Conservation (phyloP, 331 rosid species). For the Pyracantha coccinea region DNA sequence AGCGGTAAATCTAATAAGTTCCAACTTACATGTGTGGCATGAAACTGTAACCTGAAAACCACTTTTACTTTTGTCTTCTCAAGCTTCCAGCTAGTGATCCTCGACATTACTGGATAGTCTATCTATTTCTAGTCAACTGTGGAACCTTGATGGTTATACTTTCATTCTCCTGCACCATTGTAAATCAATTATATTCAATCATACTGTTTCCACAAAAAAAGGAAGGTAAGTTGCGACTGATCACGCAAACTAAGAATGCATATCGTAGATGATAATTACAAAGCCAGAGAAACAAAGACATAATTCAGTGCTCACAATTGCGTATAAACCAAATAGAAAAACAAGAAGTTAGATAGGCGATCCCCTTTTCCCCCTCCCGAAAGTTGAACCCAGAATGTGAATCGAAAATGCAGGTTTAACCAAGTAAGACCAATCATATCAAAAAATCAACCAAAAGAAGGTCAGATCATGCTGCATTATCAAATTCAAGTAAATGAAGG, state of each 20-base stretch:
- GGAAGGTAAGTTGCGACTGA: background rate
- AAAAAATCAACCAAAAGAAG: background rate
- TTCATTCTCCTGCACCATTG: conserved; percentile 19
- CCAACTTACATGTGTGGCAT: conserved; percentile 90
- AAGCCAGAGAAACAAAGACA: background rate
- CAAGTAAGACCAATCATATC: background rate
- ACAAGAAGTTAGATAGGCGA: background rate
- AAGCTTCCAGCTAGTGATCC: conserved; percentile 82
- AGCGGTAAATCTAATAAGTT: background rate
- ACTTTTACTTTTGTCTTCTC: conserved; percentile 99
- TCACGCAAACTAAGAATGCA: background rate
- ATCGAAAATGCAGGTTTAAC: background rate
- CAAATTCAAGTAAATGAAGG: background rate
- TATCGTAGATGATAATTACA: background rate
- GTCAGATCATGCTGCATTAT: background rate
- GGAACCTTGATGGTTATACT: conserved; percentile 17
- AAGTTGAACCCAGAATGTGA: background rate
- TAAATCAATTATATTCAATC: background rate
- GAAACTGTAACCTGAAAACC: conserved; percentile 93
- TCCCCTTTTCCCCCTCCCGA: background rate
- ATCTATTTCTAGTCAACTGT: conserved; percentile 25
- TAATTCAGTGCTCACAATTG: background rate
- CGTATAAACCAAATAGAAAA: background rate
- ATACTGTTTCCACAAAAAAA: background rate
- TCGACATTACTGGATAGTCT: conserved; percentile 63